These are phyloP conservation scores for Fusarium penzigii DNA, from an alignment of 2,329 filamentous ascomycete species.

Conservation along the genomic window DNA sequence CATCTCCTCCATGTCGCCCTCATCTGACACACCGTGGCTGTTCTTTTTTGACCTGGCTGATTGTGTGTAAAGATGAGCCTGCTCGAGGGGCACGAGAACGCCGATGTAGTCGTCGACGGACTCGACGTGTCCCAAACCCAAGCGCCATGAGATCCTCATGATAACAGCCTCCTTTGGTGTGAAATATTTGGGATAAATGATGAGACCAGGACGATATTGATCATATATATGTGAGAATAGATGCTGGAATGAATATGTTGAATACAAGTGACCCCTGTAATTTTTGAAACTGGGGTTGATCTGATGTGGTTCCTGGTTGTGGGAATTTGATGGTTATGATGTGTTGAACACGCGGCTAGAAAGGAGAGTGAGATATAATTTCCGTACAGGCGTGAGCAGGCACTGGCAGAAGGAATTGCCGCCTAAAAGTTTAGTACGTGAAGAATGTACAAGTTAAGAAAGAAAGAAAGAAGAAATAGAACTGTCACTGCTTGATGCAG, in stretches of 20 bases:
- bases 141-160: slow-evolving; percentile 35
- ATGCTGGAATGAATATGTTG: background rate
- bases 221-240: background rate
- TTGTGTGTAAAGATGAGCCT: slow-evolving; percentile 58
- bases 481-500: background rate
- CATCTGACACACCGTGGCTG: slow-evolving; percentile 44
- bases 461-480: background rate
- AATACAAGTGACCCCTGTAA: slow-evolving; percentile 5
- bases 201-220: background rate
- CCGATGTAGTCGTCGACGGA: slow-evolving; percentile 52
- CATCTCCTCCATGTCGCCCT: slow-evolving; percentile 42
- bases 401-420: background rate
- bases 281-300: slow-evolving; percentile 4
- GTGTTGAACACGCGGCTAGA: background rate
- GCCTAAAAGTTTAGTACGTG: too few species aligned
- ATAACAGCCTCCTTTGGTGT: slow-evolving; percentile 5
- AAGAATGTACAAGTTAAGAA: background rate
- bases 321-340: slow-evolving; percentile 2
- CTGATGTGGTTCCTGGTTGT: background rate
- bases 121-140: slow-evolving; percentile 39
- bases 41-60: slow-evolving; percentile 48
- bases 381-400: slow-evolving; percentile 7
- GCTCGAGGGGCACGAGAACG: slow-evolving; percentile 54
- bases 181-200: background rate
- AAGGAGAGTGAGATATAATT: slow-evolving; percentile 1